These are phyloP conservation scores for Ustulina deusta DNA, from an alignment of 2,329 filamentous ascomycete genomes.

Conservation along the genomic window DNA sequence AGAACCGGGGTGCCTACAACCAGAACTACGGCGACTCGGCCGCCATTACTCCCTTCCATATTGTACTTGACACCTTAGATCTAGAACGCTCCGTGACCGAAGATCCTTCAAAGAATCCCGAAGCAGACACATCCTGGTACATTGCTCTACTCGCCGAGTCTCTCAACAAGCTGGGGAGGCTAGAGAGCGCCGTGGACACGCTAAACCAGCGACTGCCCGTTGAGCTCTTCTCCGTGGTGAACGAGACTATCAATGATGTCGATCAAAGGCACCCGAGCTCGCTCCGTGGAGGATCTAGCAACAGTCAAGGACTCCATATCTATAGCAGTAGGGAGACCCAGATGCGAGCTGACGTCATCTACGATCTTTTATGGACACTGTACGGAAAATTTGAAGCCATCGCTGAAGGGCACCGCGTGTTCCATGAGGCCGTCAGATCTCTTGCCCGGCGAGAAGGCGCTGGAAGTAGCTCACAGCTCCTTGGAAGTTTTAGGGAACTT, in stretches of 20 bases:
- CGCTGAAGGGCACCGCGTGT: constrained; percentile 91
- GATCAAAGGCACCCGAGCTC: constrained; percentile 92
- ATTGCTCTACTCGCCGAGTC: constrained; percentile 88
- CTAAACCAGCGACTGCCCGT: constrained; percentile 94
- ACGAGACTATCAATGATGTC: constrained; percentile 93
- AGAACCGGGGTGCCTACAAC: constrained; percentile 68
- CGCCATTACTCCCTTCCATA: constrained; percentile 66
- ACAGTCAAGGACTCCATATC: constrained; percentile 69
- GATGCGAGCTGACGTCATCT: constrained; percentile 84
- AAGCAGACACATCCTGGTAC: constrained; percentile 95
- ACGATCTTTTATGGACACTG: constrained; percentile 90
- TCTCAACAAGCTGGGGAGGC: constrained; percentile 85
- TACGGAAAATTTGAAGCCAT: constrained; percentile 99
- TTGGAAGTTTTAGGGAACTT: constrained; percentile 92
- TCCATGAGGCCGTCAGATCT: constrained; percentile 90
- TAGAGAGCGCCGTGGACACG: constrained; percentile 87
- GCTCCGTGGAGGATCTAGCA: constrained; percentile 67
- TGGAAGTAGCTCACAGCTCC: constrained; percentile 73
- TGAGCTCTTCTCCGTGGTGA: constrained; percentile 92
- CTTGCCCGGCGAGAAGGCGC: constrained; percentile 85
- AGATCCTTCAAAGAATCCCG: constrained; percentile 91
- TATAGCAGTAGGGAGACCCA: constrained; percentile 78
- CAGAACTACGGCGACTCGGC: constrained; percentile 62
- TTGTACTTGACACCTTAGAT: constrained; percentile 71
- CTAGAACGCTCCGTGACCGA: constrained; percentile 75